Base-by-base conservation (phyloP, 306 rosid species). In the cucumber (Cucumis sativus) region DNA sequence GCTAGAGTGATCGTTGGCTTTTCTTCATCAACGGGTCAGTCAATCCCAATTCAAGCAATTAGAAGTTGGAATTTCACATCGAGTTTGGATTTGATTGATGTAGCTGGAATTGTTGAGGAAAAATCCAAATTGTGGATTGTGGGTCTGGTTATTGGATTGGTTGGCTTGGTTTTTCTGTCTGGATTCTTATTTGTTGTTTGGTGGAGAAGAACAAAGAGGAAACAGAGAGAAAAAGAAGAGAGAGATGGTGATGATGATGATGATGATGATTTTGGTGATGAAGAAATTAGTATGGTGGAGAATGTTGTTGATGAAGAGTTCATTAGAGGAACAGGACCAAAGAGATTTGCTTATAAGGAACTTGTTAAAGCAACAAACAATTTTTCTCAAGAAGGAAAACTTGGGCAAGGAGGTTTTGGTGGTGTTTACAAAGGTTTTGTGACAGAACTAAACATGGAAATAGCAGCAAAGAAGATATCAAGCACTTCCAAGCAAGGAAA, bases 11-110 rank as follows among this genome's bases (percentile, higher is more conserved):
- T 52, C 28, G 49, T 74, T 35, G 78, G 78, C 7, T 74, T 74
- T 49, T 74, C 78, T n/a, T 66, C 78, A 10, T 52, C 78, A 35
- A 74, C 78, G 8, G 78, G 78, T 30, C 28, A 74, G 62, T 74
- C 18, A 30, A 56, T 56, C 18, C 64, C 63, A 55, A 15, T 55
- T 56, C 78, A 74, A 52, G 64, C 47, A 12, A 74, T 74, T 17
- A 30, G 47, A 30, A 52, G 37, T 56, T 74, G 78, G 78, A 52
- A 52, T 16, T 74, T 74, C 57, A 74, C 63, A 14, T 74, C 78
- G 35, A 74, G 49, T 56, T 55, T 74, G 10, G 64, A 35, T 52
- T 30, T 35, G 23, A 52, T 45, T 74, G 78, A 4, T 35, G 59
- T 16, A 28, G 21, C 75, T 41, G 72, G 4, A 37, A 68, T 13